Evolutionary conservation across 768 basidiomycete species (phyloP).

Genomic region (Rhodotorula sphaerocarpa): DNA sequence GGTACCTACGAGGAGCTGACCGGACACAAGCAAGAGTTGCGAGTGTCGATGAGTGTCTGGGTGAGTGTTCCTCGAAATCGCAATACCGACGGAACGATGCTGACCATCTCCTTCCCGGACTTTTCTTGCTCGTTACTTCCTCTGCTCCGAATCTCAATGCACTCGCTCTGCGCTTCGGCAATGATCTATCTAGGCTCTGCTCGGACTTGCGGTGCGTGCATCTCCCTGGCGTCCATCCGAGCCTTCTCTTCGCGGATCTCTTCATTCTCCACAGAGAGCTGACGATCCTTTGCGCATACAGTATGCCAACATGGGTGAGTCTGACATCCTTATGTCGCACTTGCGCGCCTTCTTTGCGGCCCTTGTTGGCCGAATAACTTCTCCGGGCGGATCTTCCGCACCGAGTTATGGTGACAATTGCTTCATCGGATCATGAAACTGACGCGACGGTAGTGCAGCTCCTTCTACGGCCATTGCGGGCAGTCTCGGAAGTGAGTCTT

Average conservation of each 20-base stretch:
- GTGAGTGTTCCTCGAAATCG: background rate
- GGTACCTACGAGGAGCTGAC: slow-evolving; percentile 18
- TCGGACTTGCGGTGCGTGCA: slow-evolving; percentile 1
- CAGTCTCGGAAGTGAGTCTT: background rate
- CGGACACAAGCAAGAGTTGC: slow-evolving; percentile 11
- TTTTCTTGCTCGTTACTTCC: background rate
- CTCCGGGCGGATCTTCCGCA: background rate
- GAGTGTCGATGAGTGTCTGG: slow-evolving; percentile 18
- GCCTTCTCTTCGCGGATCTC: background rate
- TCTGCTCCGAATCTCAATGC: background rate
- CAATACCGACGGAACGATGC: too few relatives aligned
- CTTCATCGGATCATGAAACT: background rate
- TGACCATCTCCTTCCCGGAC: too few relatives aligned
- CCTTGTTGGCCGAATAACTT: too few relatives aligned
- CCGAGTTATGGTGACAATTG: background rate
- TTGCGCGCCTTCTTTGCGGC: background rate
- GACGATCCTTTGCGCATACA: background rate
- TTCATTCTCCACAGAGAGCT: background rate
- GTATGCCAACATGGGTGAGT: background rate
- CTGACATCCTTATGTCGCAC: background rate
- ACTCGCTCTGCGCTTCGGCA: too few relatives aligned
- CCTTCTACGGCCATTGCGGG: slow-evolving; percentile 16
- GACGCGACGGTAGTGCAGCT: slow-evolving; percentile 10
- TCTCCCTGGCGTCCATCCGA: too few relatives aligned
- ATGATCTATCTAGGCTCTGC: slow-evolving; percentile 7